Evolutionary conservation across 129 eudicot genomes (phyloP).

Genomic region (Flaveria linearis): DNA sequence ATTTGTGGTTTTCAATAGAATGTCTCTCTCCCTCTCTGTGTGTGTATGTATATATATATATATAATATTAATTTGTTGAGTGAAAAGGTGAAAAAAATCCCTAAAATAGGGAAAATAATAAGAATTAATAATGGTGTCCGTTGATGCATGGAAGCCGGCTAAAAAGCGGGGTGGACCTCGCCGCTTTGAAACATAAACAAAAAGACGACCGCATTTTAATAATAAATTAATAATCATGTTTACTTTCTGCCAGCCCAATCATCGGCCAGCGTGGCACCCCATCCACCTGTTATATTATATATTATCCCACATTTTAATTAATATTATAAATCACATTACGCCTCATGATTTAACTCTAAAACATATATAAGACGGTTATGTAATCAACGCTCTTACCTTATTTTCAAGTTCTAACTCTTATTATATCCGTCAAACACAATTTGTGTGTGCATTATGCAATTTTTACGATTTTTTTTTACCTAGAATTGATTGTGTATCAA

Average conservation of each 20-base stretch:
- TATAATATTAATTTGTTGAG: neutral
- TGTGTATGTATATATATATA: neutral
- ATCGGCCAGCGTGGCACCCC: conserved; percentile 40
- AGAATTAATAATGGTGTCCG: conserved; percentile 16
- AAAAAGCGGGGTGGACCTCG: conserved; percentile 37
- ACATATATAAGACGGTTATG: neutral
- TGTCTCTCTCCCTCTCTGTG: no score
- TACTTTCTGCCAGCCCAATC: conserved; percentile 34
- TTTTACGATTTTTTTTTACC: no score
- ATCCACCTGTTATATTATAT: no score
- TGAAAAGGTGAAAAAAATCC: neutral
- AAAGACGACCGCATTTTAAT: conserved; percentile 24
- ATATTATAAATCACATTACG: no score
- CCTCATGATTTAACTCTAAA: no score
- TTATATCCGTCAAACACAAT: no score
- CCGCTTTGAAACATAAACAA: conserved; percentile 37
- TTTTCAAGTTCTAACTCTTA: no score
- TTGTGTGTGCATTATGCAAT: no score
- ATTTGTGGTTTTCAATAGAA: no score
- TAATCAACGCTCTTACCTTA: no score
- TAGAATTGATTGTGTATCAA: no score
- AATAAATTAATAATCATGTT: conserved; percentile 36
- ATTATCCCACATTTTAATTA: no score
- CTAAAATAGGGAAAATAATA: conserved; percentile 19
- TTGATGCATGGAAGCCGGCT: conserved; percentile 45